Evolutionary conservation across 1,284 basidiomycete genomes (phyloP).

Genomic region (Kwoniella shivajii): DNA sequence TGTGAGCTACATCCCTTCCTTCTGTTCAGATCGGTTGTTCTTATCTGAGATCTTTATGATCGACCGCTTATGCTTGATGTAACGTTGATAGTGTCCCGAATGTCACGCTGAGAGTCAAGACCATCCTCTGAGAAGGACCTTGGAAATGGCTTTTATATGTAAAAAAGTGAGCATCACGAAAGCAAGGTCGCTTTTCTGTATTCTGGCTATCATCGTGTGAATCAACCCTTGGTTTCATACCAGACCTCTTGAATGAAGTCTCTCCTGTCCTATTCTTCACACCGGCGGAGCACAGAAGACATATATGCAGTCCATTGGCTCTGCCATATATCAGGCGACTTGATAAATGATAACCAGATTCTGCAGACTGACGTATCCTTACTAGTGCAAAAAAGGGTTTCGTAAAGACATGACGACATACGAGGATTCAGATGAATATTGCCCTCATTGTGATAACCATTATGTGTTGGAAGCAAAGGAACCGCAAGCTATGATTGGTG

Average conservation of each 20-base stretch:
- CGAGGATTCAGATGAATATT: conserved; percentile 96
- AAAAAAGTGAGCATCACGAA: conserved; percentile 66
- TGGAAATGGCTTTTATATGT: conserved; percentile 91
- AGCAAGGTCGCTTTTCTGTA: background rate
- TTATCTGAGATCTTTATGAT: conserved; percentile 3
- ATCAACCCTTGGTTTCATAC: no score
- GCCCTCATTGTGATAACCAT: conserved; percentile 97
- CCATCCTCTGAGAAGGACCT: conserved; percentile 73
- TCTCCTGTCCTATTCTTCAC: no score
- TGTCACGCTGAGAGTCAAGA: conserved; percentile 84
- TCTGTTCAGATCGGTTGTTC: background rate
- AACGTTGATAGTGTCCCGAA: conserved; percentile 68
- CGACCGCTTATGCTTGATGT: background rate
- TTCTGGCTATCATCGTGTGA: no score
- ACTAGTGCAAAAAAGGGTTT: conserved; percentile 89
- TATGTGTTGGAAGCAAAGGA: conserved; percentile 95
- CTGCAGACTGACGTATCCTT: background rate
- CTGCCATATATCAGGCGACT: background rate
- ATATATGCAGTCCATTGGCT: background rate
- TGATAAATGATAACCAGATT: no score
- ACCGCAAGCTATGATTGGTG: conserved; percentile 77
- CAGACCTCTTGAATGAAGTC: no score
- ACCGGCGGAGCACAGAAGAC: no score
- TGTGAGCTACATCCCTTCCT: conserved; percentile 43
- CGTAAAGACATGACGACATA: conserved; percentile 87